These are phyloP conservation scores for Mycena floridula DNA, from an alignment of 768 basidiomycete genomes.

Conservation along the genomic window DNA sequence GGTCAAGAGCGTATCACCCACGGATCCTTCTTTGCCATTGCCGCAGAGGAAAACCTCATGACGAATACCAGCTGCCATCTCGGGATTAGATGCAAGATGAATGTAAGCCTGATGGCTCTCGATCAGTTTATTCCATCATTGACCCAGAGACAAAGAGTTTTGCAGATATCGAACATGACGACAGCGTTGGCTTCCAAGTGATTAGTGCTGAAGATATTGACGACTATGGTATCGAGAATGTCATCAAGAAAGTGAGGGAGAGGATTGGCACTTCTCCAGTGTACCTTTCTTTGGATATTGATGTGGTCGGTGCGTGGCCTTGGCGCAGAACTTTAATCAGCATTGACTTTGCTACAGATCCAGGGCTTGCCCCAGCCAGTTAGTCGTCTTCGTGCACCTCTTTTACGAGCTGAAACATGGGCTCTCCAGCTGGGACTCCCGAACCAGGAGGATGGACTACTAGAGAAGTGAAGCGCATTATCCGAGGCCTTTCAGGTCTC, in stretches of 20 bases:
- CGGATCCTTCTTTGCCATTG: conserved; percentile 63
- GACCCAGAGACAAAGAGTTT: conserved; percentile 33
- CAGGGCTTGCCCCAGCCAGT: conserved; percentile 49
- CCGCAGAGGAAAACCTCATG: conserved; percentile 54
- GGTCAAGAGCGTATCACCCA: conserved; percentile 52
- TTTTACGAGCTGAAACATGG: background rate
- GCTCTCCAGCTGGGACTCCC: conserved; percentile 49
- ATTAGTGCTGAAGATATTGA: conserved; percentile 63
- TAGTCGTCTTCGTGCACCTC: conserved; percentile 5
- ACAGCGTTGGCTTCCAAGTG: conserved; percentile 52
- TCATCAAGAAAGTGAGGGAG: conserved; percentile 49
- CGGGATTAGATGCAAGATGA: conserved; percentile 60
- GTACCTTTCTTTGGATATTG: conserved; percentile 60
- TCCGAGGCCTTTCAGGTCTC: conserved; percentile 53
- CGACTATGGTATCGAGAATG: conserved; percentile 47
- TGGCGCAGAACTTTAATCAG: background rate
- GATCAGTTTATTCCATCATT: conserved; percentile 23
- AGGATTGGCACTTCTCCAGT: conserved; percentile 55
- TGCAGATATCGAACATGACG: conserved; percentile 46
- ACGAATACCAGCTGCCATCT: conserved; percentile 61
- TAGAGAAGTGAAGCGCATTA: conserved; percentile 56
- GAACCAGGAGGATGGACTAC: conserved; percentile 64
- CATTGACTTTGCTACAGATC: conserved; percentile 32
- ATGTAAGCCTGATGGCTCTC: conserved; percentile 15
- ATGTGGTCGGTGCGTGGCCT: conserved; percentile 42